Evolutionary conservation across 441 rosid genomes (phyloP).

Genomic region (Macaranga tanarius): DNA sequence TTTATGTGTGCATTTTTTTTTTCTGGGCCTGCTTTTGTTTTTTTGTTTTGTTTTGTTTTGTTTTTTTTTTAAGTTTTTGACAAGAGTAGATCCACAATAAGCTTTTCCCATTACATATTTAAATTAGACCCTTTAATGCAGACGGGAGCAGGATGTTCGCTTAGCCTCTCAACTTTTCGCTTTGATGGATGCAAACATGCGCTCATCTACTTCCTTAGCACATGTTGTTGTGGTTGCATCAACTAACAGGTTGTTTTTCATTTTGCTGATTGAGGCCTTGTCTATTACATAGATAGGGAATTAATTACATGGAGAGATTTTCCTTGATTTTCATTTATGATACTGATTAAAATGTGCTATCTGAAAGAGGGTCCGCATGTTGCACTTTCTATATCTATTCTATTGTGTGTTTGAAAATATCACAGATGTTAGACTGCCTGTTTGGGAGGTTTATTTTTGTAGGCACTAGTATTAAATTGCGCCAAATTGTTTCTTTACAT

Average conservation of each 20-base stretch:
- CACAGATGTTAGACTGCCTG: neutral
- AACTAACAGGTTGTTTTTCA: slow-evolving; percentile 67
- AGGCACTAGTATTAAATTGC: neutral
- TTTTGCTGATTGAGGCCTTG: slow-evolving; percentile 1
- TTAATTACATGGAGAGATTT: neutral
- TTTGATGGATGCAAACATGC: slow-evolving; percentile 77
- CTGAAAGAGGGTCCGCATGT: too few species aligned
- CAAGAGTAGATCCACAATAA: neutral
- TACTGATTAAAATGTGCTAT: neutral
- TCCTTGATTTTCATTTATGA: neutral
- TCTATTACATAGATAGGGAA: neutral
- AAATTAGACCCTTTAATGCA: slow-evolving; percentile 41
- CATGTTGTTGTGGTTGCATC: slow-evolving; percentile 83
- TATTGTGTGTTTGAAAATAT: neutral
- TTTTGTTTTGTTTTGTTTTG: neutral
- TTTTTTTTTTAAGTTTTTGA: slow-evolving; percentile 1
- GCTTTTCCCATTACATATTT: slow-evolving; percentile 1
- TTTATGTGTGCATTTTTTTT: neutral
- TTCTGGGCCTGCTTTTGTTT: too few species aligned
- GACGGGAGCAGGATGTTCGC: slow-evolving; percentile 81
- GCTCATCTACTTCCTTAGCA: slow-evolving; percentile 42
- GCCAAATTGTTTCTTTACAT: neutral
- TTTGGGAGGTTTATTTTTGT: slow-evolving; percentile 1
- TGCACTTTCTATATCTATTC: neutral
- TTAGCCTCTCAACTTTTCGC: slow-evolving; percentile 69